These are phyloP conservation scores for Pestalotiopsis sp. DNA, from an alignment of 2,329 filamentous ascomycete species.

Conservation along the genomic window DNA sequence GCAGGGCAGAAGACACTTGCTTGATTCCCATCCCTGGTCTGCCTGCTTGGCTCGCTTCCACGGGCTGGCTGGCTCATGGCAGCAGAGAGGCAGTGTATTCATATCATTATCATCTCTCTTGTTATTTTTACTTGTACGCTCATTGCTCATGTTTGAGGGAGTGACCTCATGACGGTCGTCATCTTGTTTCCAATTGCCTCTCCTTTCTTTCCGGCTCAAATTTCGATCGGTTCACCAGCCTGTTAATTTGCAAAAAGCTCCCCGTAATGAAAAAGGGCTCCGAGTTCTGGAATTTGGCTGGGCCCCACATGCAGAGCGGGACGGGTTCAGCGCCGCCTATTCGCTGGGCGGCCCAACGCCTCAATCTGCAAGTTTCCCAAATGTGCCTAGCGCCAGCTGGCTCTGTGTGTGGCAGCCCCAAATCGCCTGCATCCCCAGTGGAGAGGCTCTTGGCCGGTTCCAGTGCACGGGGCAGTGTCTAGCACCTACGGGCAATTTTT, in stretches of 20 bases:
- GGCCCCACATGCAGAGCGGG: background rate
- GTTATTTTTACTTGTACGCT: background rate
- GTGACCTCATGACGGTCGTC: background rate
- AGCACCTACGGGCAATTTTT: conserved; percentile 4
- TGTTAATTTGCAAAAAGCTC: background rate
- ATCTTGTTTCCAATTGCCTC: background rate
- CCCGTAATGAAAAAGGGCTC: background rate
- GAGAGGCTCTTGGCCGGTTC: background rate
- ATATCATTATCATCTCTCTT: background rate
- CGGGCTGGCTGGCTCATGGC: background rate
- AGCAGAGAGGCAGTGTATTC: background rate
- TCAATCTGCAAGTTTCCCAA: conserved; percentile 3
- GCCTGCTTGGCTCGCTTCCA: too few species aligned
- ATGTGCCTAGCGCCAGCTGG: background rate
- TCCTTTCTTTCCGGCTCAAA: background rate
- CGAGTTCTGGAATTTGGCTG: conserved; percentile 8
- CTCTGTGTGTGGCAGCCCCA: conserved; percentile 5
- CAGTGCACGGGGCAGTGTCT: conserved; percentile 15
- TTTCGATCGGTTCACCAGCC: background rate
- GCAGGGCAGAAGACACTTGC: background rate
- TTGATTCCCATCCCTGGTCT: too few species aligned
- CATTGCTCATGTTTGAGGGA: background rate
- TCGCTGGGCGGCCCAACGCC: conserved; percentile 4
- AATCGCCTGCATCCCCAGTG: conserved; percentile 6
- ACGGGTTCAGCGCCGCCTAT: background rate